Evolutionary conservation across 208 protist species (phyloP), one percentile per base, ranked within the genome.

Genomic region (Crithidia bombi): DNA sequence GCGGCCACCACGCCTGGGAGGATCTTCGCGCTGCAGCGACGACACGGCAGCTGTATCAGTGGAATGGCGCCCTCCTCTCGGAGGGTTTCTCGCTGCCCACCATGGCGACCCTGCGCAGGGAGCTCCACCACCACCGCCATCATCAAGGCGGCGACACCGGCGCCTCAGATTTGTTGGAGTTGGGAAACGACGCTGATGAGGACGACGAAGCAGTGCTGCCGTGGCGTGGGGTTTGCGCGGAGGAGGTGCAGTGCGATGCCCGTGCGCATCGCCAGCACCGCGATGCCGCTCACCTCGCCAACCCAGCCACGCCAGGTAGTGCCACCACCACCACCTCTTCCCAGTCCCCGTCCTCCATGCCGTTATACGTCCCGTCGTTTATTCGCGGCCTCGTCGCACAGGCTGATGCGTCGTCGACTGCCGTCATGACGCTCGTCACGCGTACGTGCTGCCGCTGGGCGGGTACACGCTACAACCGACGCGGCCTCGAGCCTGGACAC

Each of bases 401-500:
- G 44, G 47, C 65, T 32, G 54, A 65, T 12, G 70, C 62, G n/a
- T 52, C 54, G 14, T 47, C 63, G 25, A 43, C 17, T 49, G 46
- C 62, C 68, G 49, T 50, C 33, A 44, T 89, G 61, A 59, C 77
- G 15, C 71, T 96, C 23, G 39, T 94, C 5, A 94, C 81, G 5
- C 85, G 87, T 12, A 68, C 91, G 33, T 86, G 85, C 61, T 91
- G 84, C 30, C 82, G 85, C 33, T 93, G 86, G 81, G 68, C 86
- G 12, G 91, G 91, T 9, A 96, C 91, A 12, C 86, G 91, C 11
- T 96, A 93, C 78, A 92, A 96, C 77, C 84, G 91, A 11, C 83
- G 91, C 25, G 91, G 91, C 32, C 74, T 94, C 14, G 91, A 93
- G 78, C 78, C 74, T 0, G 65, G 69, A 2, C 73, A 76, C 41